Evolutionary conservation across 2,329 filamentous ascomycete species (phyloP).

Genomic region (Colletotrichum simmondsii): DNA sequence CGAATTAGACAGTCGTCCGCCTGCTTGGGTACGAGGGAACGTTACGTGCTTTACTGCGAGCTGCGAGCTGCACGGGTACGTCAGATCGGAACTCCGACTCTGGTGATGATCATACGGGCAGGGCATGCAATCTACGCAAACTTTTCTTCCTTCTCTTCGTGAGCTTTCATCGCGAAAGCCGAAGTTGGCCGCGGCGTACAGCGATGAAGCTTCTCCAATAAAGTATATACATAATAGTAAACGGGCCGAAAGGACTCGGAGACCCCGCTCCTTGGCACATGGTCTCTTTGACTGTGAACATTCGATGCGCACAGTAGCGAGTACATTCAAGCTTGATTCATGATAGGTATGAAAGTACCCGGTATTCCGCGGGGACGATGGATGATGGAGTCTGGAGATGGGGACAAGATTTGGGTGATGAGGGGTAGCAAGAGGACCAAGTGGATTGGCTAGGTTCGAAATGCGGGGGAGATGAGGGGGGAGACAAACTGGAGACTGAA

Average conservation of each 20-base stretch:
- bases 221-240: constrained; percentile 3
- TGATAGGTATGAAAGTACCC: not conserved
- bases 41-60: not conserved
- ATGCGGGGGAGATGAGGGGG: constrained; percentile 28
- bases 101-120: not conserved
- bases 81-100: not conserved
- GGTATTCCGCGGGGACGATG: no score
- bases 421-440: constrained; percentile 16
- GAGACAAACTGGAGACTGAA: not conserved
- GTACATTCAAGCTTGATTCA: not conserved
- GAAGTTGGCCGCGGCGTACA: not conserved
- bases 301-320: not conserved
- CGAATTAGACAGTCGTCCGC: not conserved
- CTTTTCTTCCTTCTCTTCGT: not conserved
- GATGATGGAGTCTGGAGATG: not conserved
- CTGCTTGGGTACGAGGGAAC: not conserved
- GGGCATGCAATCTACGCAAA: not conserved
- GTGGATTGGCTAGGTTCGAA: not conserved
- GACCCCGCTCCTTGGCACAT: constrained; percentile 19
- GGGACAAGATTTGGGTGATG: not conserved
- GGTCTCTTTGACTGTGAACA: not conserved
- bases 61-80: not conserved
- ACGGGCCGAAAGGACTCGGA: constrained; percentile 25
- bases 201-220: not conserved
- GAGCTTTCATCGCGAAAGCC: not conserved